These are phyloP conservation scores for Calonectria pseudoreteaudii DNA, from an alignment of 2,329 filamentous ascomycete species.

Conservation along the genomic window DNA sequence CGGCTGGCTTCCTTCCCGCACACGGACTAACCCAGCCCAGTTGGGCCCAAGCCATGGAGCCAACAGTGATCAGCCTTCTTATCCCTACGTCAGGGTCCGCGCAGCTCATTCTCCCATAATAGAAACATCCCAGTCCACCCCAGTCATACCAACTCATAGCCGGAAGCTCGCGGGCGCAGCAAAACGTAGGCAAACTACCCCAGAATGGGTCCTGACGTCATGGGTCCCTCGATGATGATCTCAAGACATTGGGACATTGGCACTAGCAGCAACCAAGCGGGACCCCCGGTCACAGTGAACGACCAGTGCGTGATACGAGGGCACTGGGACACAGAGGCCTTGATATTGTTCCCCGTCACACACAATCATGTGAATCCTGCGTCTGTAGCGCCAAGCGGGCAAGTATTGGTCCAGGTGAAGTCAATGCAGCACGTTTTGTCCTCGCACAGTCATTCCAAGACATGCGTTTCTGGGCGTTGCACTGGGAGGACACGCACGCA, in stretches of 20 bases:
- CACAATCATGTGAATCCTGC: constrained; percentile 6
- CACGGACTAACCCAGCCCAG: not conserved
- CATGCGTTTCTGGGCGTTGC: not conserved
- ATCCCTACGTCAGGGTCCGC: constrained; percentile 9
- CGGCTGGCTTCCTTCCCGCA: constrained; percentile 2
- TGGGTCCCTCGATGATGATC: constrained; percentile 37
- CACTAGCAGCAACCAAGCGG: constrained; percentile 25
- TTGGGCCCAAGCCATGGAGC: not conserved
- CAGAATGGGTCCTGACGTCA: constrained; percentile 43
- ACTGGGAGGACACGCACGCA: not conserved
- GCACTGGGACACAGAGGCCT: not conserved
- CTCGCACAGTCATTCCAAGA: not conserved
- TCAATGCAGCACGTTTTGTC: not conserved
- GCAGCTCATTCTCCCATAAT: not conserved
- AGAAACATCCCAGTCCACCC: not conserved
- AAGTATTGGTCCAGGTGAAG: not conserved
- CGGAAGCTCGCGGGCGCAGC: not conserved
- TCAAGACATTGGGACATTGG: constrained; percentile 21
- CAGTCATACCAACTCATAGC: not conserved
- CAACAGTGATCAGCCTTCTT: not conserved
- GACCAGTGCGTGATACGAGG: constrained; percentile 3
- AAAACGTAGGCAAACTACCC: constrained; percentile 28
- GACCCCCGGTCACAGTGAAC: constrained; percentile 19
- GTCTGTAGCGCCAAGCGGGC: not conserved
- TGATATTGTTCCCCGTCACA: not conserved